phyloP scores from a whole-genome alignment of 352 stramenopile genomes.

The Plasmopara viticola region DNA sequence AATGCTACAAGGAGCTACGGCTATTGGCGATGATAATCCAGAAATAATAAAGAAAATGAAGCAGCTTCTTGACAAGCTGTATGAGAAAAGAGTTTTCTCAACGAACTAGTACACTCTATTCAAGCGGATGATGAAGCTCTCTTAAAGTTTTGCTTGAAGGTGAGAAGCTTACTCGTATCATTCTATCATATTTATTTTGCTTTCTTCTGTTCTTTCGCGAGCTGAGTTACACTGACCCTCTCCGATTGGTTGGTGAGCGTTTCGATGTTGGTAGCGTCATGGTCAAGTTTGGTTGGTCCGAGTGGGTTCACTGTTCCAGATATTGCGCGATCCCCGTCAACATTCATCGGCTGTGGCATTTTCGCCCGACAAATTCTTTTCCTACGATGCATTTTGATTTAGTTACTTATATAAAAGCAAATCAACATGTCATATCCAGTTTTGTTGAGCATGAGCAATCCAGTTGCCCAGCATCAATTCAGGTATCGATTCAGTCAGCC shows the following conservation, averaged over 20 bases:
- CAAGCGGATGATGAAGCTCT: constrained; percentile 4
- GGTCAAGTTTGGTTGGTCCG: not conserved
- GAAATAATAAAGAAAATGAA: constrained; percentile 3
- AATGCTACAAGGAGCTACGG: constrained; percentile 4
- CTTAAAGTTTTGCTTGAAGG: not conserved
- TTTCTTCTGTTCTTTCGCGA: not conserved
- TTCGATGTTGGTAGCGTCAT: constrained; percentile 1
- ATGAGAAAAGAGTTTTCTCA: constrained; percentile 3
- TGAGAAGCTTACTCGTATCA: not conserved
- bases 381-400: not conserved
- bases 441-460: constrained; percentile 2
- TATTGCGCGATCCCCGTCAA: not conserved
- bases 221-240: not conserved
- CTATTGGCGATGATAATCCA: constrained; percentile 6
- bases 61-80: constrained; percentile 5
- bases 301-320: not conserved
- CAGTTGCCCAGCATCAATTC: constrained; percentile 3
- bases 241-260: not conserved
- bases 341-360: constrained; percentile 3
- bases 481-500: not conserved
- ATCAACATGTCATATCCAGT: constrained; percentile 1
- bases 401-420: constrained; percentile 1
- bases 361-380: not conserved
- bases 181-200: not conserved
- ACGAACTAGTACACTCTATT: constrained; percentile 2